Percentiles rank a stretch among this genome's conserved stretches.
Conservation (phyloP, 805 yeast genomes). For the Pichia manshurica region DNA sequence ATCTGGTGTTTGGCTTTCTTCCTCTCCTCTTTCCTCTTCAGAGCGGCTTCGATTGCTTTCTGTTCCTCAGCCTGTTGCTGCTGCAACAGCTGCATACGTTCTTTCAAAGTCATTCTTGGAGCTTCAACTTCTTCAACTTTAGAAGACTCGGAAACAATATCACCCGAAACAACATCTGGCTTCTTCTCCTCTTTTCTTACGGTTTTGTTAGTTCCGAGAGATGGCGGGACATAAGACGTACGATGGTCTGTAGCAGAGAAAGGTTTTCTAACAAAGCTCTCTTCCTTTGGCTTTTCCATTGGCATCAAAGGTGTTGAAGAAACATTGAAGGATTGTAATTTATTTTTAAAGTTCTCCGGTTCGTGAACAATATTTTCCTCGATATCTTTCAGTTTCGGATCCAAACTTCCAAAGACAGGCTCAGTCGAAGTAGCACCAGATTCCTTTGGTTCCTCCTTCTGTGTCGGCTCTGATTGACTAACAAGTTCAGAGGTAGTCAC, state of each 20-base stretch:
- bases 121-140: conserved; percentile 43
- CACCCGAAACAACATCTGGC: conserved; percentile 19
- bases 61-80: conserved; percentile 77
- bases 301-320: conserved; percentile 37
- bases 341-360: conserved; percentile 34
- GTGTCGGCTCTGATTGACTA: neutral
- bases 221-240: conserved; percentile 52
- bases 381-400: conserved; percentile 3
- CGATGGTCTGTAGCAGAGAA: conserved; percentile 51
- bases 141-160: conserved; percentile 22
- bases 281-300: conserved; percentile 23
- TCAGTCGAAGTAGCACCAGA: neutral
- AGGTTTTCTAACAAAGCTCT: conserved; percentile 48
- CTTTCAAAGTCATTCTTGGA: conserved; percentile 79
- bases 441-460: neutral
- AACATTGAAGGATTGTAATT: conserved; percentile 46
- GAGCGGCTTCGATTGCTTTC: conserved; percentile 55
- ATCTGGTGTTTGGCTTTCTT: conserved; percentile 20
- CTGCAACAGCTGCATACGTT: conserved; percentile 79
- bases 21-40: conserved; percentile 48
- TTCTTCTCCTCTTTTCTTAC: conserved; percentile 15
- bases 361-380: conserved; percentile 11
- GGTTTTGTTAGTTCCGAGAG: conserved; percentile 16
- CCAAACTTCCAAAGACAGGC: neutral
- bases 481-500: too few relatives aligned